A percentile compares a stretch with the other conserved stretches of the same genome.
Evolutionary conservation across 805 yeast species (phyloP).

Genomic region (Kazachstania kunashirensis): DNA sequence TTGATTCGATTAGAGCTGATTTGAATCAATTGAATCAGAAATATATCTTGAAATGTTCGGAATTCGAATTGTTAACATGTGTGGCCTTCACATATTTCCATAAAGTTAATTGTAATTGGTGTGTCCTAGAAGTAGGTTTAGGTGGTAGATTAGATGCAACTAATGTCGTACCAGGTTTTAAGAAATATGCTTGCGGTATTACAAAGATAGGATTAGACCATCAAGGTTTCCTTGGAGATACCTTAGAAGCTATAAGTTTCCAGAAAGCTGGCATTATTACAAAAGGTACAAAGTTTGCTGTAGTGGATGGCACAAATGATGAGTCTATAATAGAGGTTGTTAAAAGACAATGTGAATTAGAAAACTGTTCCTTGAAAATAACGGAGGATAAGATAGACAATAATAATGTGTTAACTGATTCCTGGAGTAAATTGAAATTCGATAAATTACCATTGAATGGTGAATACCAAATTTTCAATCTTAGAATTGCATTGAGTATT

Average conservation of each 20-base stretch:
- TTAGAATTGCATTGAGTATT: slow-evolving; percentile 56
- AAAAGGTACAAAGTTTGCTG: slow-evolving; percentile 42
- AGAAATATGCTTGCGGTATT: slow-evolving; percentile 58
- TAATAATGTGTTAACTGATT: slow-evolving; percentile 15
- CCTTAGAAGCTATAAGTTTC: slow-evolving; percentile 53
- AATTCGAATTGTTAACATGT: slow-evolving; percentile 79
- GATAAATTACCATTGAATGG: slow-evolving; percentile 53
- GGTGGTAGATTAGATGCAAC: slow-evolving; percentile 91
- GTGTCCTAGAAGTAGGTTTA: slow-evolving; percentile 87
- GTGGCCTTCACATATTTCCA: slow-evolving; percentile 73
- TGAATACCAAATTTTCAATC: slow-evolving; percentile 58
- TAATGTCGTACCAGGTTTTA: slow-evolving; percentile 45
- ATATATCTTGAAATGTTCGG: slow-evolving; percentile 58
- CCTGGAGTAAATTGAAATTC: slow-evolving; percentile 28
- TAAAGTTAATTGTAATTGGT: slow-evolving; percentile 50
- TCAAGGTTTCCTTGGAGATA: slow-evolving; percentile 61
- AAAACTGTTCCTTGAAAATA: slow-evolving; percentile 25
- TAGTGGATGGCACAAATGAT: slow-evolving; percentile 63
- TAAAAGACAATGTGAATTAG: slow-evolving; percentile 27
- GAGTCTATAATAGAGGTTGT: slow-evolving; percentile 42
- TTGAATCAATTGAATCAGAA: slow-evolving; percentile 35
- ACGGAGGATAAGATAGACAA: slow-evolving; percentile 12
- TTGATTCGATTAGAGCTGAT: slow-evolving; percentile 34
- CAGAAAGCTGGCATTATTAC: slow-evolving; percentile 81
- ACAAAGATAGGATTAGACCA: slow-evolving; percentile 86